These are phyloP conservation scores for Persicaria tinctoria DNA, from an alignment of 148 eudicot species.

Conservation along the genomic window DNA sequence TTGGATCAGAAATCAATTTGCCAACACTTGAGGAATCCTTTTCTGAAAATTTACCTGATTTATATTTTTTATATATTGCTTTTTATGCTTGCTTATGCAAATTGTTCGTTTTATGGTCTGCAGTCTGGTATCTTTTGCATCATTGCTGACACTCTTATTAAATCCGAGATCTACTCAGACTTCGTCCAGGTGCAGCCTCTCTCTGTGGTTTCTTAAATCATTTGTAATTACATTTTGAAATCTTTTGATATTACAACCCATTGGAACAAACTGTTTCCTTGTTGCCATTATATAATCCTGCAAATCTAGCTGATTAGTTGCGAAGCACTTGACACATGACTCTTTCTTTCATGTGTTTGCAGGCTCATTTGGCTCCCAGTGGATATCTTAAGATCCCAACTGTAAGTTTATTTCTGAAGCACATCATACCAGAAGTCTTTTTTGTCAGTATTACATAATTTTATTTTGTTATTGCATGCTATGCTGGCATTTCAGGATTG, in stretches of 20 bases:
- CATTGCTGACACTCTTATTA: slow-evolving; percentile 56
- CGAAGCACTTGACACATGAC: not conserved
- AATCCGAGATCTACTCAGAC: slow-evolving; percentile 68
- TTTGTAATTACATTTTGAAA: not conserved
- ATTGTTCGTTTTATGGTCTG: slow-evolving; percentile 15
- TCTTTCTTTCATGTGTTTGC: slow-evolving; percentile 19
- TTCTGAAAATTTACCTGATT: not conserved
- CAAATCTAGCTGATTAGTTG: not conserved
- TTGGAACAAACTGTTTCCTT: not conserved
- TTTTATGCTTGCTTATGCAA: not conserved
- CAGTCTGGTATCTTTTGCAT: slow-evolving; percentile 68
- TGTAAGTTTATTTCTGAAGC: slow-evolving; percentile 40
- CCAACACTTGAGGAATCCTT: not conserved
- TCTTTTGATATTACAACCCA: not conserved
- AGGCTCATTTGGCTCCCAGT: slow-evolving; percentile 95
- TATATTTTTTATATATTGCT: not conserved
- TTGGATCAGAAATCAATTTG: not conserved
- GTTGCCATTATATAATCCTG: no score
- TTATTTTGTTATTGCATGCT: not conserved
- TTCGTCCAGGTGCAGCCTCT: slow-evolving; percentile 48
- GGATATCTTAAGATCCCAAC: slow-evolving; percentile 91
- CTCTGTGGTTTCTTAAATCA: no score
- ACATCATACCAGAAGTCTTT: not conserved
- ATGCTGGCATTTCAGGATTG: not conserved
- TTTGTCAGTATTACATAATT: not conserved